Percentiles rank a stretch among this genome's conserved stretches.
Evolutionary conservation across 768 basidiomycete species (phyloP).

Genomic region (Naganishia vishniacii): DNA sequence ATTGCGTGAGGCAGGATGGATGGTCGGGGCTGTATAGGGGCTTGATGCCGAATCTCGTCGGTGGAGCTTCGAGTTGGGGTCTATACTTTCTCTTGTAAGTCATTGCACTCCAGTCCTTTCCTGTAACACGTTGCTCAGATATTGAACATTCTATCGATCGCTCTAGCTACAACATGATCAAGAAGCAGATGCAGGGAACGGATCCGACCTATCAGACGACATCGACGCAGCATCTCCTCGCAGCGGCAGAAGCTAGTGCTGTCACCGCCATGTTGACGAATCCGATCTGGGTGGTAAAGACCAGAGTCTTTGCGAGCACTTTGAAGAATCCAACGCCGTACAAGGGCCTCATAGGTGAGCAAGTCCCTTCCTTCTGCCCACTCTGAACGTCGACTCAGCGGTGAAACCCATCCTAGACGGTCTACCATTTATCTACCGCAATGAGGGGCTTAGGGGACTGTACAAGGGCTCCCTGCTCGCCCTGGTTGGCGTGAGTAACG

Average conservation of each 20-base stretch:
- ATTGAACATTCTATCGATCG: too few species aligned
- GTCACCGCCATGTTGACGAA: conserved; percentile 91
- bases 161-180: conserved; percentile 83
- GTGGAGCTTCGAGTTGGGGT: conserved; percentile 95
- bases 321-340: conserved; percentile 45
- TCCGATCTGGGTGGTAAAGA: conserved; percentile 95
- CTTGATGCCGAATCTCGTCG: conserved; percentile 80
- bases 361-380: neutral
- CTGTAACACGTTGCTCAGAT: neutral
- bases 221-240: conserved; percentile 73
- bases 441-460: conserved; percentile 72
- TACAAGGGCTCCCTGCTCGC: conserved; percentile 84
- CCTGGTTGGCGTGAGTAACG: conserved; percentile 86
- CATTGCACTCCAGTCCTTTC: neutral
- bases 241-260: conserved; percentile 95
- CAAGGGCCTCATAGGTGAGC: neutral
- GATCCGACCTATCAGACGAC: conserved; percentile 65
- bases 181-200: conserved; percentile 62
- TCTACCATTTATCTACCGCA: conserved; percentile 61
- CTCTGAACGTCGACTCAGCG: too few species aligned
- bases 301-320: conserved; percentile 85
- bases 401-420: conserved; percentile 60
- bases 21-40: conserved; percentile 86
- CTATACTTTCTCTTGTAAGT: conserved; percentile 95
- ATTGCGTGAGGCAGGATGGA: conserved; percentile 69